Evolutionary conservation across 805 yeast species (phyloP).

Genomic region (Pichia californica): DNA sequence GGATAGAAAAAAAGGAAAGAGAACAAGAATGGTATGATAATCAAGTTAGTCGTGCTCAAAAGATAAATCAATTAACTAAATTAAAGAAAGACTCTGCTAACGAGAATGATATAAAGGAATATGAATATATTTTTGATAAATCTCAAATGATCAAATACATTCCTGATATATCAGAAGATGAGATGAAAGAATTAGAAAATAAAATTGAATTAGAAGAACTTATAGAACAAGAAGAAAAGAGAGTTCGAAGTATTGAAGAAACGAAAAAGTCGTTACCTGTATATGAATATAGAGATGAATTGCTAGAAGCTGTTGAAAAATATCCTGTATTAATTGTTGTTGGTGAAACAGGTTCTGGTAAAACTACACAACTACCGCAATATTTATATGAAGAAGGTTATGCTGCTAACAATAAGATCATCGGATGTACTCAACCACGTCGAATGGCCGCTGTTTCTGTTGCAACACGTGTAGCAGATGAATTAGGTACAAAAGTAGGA

Average conservation of each 20-base stretch:
- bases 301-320: constrained; percentile 51
- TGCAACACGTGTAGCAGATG: constrained; percentile 88
- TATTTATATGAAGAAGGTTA: constrained; percentile 80
- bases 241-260: constrained; percentile 36
- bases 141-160: constrained; percentile 51
- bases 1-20: constrained; percentile 17
- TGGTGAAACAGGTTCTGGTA: constrained; percentile 97
- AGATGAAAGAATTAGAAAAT: constrained; percentile 18
- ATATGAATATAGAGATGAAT: constrained; percentile 50
- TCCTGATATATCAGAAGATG: constrained; percentile 30
- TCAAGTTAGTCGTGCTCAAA: constrained; percentile 39
- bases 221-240: constrained; percentile 30
- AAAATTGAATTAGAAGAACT: constrained; percentile 31
- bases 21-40: constrained; percentile 45
- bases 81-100: constrained; percentile 14
- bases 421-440: constrained; percentile 92
- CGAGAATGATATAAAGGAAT: constrained; percentile 34
- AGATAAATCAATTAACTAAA: constrained; percentile 15
- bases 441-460: constrained; percentile 92
- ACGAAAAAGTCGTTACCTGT: constrained; percentile 72
- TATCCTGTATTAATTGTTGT: constrained; percentile 77
- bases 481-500: constrained; percentile 76
- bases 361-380: constrained; percentile 91
- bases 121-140: constrained; percentile 73
- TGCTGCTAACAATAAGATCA: constrained; percentile 30